A percentile compares a stretch with the other conserved stretches of the same genome.
phyloP scores from a whole-genome alignment of 805 yeast genomes.

The Ogataea nakhonphanomensis region DNA sequence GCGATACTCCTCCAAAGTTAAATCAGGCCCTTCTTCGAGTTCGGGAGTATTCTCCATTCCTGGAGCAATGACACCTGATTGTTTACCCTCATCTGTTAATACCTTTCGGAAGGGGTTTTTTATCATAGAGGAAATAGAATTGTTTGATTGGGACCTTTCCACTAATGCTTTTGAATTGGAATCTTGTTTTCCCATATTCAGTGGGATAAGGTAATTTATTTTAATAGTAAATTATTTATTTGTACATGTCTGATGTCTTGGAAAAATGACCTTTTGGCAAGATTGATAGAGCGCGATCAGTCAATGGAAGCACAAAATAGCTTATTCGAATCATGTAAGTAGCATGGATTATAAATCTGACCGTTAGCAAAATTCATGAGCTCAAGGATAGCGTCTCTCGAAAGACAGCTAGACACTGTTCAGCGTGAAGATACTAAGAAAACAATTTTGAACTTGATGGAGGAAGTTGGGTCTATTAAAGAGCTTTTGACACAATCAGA shows the following conservation, averaged over 20 bases:
- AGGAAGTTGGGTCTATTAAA: constrained; percentile 6
- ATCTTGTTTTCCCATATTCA: constrained; percentile 7
- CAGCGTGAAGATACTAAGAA: constrained; percentile 16
- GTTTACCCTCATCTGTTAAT: constrained; percentile 6
- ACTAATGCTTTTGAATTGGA: constrained; percentile 3
- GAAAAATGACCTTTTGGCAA: constrained; percentile 21
- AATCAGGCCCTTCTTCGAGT: constrained; percentile 11
- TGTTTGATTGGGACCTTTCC: constrained; percentile 20
- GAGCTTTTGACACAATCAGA: constrained; percentile 9
- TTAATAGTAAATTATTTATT: constrained; percentile 1
- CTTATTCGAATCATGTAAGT: constrained; percentile 24
- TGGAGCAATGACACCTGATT: neutral
- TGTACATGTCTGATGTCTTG: constrained; percentile 11
- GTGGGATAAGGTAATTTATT: constrained; percentile 1
- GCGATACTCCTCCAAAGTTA: constrained; percentile 28
- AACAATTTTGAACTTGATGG: constrained; percentile 14
- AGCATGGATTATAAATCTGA: constrained; percentile 2
- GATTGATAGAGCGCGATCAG: constrained; percentile 20
- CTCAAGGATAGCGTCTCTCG: constrained; percentile 10
- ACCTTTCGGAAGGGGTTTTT: constrained; percentile 19
- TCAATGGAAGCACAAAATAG: constrained; percentile 10
- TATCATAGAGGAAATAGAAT: constrained; percentile 21
- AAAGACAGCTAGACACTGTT: constrained; percentile 14
- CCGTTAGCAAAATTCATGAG: constrained; percentile 17
- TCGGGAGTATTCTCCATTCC: constrained; percentile 2